Evolutionary conservation across 225 moss, liverwort and hornwort species (phyloP).

Genomic region (Polytrichum formosum): DNA sequence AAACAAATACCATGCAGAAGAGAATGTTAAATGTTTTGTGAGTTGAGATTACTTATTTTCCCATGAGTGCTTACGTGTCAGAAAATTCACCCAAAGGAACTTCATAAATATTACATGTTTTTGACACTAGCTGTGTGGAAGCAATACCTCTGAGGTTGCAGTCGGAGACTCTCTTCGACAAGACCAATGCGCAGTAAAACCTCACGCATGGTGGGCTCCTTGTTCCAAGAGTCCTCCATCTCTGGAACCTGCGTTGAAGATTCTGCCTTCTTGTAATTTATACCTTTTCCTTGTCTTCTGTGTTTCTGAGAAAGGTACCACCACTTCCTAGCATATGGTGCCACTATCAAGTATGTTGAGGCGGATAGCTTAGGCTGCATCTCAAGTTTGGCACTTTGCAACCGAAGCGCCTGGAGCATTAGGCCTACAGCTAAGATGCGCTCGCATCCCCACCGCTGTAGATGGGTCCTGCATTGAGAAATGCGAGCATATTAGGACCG

Average conservation of each 20-base stretch:
- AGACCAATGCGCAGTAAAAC: conserved; percentile 42
- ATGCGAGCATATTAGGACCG: neutral
- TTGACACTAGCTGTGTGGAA: neutral
- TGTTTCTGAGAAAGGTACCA: conserved; percentile 40
- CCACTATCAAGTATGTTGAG: conserved; percentile 27
- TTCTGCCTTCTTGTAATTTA: conserved; percentile 6
- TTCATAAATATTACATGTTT: neutral
- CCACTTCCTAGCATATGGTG: conserved; percentile 56
- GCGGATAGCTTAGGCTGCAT: neutral
- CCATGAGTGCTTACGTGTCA: neutral
- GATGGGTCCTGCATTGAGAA: conserved; percentile 6
- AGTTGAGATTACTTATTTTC: neutral
- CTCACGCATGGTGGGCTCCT: conserved; percentile 27
- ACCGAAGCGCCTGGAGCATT: conserved; percentile 33
- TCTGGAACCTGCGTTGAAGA: conserved; percentile 1
- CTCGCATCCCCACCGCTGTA: conserved; percentile 45
- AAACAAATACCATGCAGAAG: neutral
- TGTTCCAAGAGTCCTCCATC: neutral
- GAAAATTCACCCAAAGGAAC: neutral
- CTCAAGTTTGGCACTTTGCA: conserved; percentile 17
- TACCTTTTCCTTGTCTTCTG: conserved; percentile 17
- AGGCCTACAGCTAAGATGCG: conserved; percentile 37
- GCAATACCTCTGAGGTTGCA: neutral
- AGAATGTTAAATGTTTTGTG: neutral
- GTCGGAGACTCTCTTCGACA: neutral